These are phyloP conservation scores for Clohesyomyces aquaticus DNA, from an alignment of 495 filamentous ascomycete species.

Conservation along the genomic window DNA sequence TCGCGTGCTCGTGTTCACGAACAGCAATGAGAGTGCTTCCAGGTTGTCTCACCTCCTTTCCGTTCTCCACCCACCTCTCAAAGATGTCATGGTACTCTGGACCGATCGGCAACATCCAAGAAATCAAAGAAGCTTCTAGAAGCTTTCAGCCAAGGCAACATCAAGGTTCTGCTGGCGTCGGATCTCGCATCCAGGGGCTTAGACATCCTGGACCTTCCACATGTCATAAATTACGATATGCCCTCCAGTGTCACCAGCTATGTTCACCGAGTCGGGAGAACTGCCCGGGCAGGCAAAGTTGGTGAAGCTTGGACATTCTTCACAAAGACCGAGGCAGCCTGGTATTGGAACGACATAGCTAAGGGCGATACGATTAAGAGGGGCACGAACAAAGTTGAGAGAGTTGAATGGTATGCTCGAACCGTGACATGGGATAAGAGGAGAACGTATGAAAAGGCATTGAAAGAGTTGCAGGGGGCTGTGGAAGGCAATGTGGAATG, in stretches of 20 bases:
- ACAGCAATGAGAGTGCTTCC: constrained; percentile 79
- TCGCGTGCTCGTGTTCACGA: constrained; percentile 79
- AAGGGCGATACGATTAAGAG: constrained; percentile 38
- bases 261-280: constrained; percentile 90
- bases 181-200: constrained; percentile 91
- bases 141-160: constrained; percentile 64
- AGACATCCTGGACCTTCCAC: constrained; percentile 76
- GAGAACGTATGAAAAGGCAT: constrained; percentile 35
- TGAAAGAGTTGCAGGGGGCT: constrained; percentile 35
- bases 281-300: constrained; percentile 76
- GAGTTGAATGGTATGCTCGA: constrained; percentile 16
- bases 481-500: constrained; percentile 29
- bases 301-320: constrained; percentile 85
- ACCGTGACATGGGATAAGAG: constrained; percentile 24
- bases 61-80: constrained; percentile 64
- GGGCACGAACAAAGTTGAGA: constrained; percentile 30
- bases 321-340: constrained; percentile 73
- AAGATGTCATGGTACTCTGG: constrained; percentile 66
- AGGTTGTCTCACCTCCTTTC: constrained; percentile 78
- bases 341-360: constrained; percentile 84
- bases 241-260: constrained; percentile 79
- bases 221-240: constrained; percentile 94
- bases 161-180: constrained; percentile 81
- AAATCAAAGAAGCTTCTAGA: constrained; percentile 64
- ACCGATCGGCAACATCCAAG: constrained; percentile 71